These are phyloP conservation scores for Saccharomycopsis microspora DNA, from an alignment of 805 yeast genomes.

Conservation along the genomic window DNA sequence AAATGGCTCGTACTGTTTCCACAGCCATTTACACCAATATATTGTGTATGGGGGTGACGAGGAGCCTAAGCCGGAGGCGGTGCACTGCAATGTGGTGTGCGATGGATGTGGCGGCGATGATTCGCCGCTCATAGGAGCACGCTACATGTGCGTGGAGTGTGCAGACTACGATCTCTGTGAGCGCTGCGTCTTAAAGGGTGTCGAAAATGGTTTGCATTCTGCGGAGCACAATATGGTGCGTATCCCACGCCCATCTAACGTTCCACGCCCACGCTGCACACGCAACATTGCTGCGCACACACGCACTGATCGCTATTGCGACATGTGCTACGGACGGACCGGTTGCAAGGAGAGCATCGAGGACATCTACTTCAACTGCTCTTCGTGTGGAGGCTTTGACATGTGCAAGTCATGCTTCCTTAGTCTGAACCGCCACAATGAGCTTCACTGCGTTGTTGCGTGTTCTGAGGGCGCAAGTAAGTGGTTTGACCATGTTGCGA, in stretches of 20 bases:
- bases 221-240: constrained; percentile 16
- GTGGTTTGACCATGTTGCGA: neutral
- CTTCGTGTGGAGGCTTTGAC: too few species aligned
- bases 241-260: neutral
- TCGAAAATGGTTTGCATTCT: constrained; percentile 5
- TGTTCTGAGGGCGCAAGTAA: too few species aligned
- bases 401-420: too few species aligned
- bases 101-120: neutral
- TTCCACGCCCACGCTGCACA: too few species aligned
- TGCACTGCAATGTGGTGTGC: constrained; percentile 17
- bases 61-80: neutral
- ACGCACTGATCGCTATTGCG: too few species aligned
- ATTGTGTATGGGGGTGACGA: neutral
- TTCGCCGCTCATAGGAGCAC: constrained; percentile 25
- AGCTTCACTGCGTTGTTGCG: too few species aligned
- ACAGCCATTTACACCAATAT: neutral
- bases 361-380: too few species aligned
- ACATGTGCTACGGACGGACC: too few species aligned
- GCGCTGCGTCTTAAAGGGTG: constrained; percentile 20
- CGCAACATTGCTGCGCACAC: too few species aligned
- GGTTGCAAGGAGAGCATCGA: too few species aligned
- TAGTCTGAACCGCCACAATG: too few species aligned
- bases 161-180: constrained; percentile 38
- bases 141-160: constrained; percentile 38
- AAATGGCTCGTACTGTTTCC: neutral